Percentiles rank a stretch among this genome's conserved stretches.
These are phyloP conservation scores for Candida ipomoeae DNA, from an alignment of 805 yeast species.

Conservation along the genomic window DNA sequence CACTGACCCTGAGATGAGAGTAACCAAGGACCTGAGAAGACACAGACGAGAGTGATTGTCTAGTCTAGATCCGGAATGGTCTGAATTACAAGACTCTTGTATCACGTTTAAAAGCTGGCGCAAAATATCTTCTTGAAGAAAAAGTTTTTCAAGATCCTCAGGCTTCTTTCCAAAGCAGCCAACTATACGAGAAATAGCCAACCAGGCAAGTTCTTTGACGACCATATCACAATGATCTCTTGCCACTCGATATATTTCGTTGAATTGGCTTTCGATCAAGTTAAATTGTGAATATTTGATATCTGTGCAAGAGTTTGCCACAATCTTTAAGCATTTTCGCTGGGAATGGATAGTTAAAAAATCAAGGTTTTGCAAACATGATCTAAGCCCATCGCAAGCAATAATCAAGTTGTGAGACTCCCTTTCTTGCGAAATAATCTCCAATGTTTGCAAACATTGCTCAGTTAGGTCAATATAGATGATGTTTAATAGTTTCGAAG, in stretches of 20 bases:
- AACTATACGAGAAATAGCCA: constrained; percentile 56
- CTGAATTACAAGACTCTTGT: constrained; percentile 13
- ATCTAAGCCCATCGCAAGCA: constrained; percentile 55
- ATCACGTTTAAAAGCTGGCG: constrained; percentile 10
- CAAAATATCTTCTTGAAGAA: constrained; percentile 13
- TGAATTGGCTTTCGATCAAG: constrained; percentile 54
- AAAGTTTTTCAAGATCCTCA: constrained; percentile 42
- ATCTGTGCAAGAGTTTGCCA: constrained; percentile 61
- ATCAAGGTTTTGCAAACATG: constrained; percentile 72
- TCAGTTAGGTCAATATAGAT: constrained; percentile 89
- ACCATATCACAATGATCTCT: constrained; percentile 51
- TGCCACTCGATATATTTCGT: constrained; percentile 54
- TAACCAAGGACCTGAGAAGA: constrained; percentile 42
- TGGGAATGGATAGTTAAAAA: constrained; percentile 89
- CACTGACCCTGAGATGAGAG: constrained; percentile 43
- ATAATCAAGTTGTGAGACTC: constrained; percentile 49
- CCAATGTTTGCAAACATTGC: constrained; percentile 76
- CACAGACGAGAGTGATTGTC: constrained; percentile 6
- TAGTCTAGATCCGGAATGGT: constrained; percentile 9
- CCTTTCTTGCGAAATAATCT: constrained; percentile 55
- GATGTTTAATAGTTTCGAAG: constrained; percentile 65
- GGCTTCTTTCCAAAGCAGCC: constrained; percentile 46
- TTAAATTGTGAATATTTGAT: constrained; percentile 43
- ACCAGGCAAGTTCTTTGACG: constrained; percentile 63
- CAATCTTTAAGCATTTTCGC: constrained; percentile 68